Conservation (phyloP, 306 rosid species). For the Fragaria vesca region DNA sequence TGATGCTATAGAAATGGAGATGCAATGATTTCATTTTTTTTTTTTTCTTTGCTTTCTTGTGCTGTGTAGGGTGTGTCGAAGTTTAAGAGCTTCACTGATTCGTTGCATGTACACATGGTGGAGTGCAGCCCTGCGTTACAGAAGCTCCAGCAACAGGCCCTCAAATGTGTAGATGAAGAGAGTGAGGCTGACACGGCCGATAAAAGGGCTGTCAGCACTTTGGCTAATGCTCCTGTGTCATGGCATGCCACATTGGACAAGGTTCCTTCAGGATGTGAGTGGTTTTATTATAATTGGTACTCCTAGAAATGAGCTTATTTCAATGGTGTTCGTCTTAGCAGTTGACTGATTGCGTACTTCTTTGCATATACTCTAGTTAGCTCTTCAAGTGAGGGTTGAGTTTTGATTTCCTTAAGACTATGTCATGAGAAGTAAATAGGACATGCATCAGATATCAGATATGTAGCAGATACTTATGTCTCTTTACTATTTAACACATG, state of each 20-base stretch:
- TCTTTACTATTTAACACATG: background rate
- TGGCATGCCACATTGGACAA: constrained; percentile 93
- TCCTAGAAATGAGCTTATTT: background rate
- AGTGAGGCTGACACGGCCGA: constrained; percentile 22
- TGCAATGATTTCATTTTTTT: background rate
- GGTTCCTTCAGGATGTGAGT: constrained; percentile 89
- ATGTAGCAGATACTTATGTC: background rate
- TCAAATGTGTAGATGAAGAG: constrained; percentile 65
- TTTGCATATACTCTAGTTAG: background rate
- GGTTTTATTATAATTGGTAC: constrained; percentile 22
- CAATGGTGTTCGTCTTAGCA: background rate
- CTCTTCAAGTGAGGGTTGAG: background rate
- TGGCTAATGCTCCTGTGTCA: constrained; percentile 72
- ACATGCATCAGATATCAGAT: background rate
- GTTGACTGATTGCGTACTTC: background rate
- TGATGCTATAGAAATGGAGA: background rate
- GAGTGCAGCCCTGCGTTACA: constrained; percentile 88
- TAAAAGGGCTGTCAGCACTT: constrained; percentile 51
- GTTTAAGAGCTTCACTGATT: constrained; percentile 57
- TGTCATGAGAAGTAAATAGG: background rate
- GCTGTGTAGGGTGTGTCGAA: constrained; percentile 73
- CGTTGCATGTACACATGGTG: constrained; percentile 79
- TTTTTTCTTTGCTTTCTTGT: constrained; percentile 17
- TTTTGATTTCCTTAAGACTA: background rate
- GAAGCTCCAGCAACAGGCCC: constrained; percentile 73